Conservation (phyloP, 164 flowering plant species). For the Nymphaea colorata region DNA sequence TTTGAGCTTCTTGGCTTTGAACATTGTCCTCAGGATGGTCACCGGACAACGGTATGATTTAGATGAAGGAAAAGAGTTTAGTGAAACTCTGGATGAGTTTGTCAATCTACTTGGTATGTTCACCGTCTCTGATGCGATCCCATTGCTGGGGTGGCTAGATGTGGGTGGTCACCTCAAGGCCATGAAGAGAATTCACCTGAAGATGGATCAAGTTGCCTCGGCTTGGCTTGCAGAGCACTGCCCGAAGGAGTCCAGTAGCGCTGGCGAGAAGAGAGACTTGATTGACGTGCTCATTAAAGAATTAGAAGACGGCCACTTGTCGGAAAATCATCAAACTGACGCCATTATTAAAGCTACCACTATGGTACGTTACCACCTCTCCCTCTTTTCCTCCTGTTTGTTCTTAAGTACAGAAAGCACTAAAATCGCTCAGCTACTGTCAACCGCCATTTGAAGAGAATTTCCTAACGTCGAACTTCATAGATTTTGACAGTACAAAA, state of each 20-base stretch:
- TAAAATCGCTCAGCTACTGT: too few species aligned
- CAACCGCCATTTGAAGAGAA: too few species aligned
- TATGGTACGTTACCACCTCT: slow-evolving; percentile 5
- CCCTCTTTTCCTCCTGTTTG: too few species aligned
- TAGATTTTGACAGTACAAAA: too few species aligned
- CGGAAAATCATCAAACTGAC: slow-evolving; percentile 4
- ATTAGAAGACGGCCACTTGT: slow-evolving; percentile 1
- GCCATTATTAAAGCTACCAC: slow-evolving; percentile 9
- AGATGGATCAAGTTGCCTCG: slow-evolving; percentile 7
- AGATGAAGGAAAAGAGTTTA: neutral
- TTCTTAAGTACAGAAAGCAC: too few species aligned
- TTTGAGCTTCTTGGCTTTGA: slow-evolving; percentile 9
- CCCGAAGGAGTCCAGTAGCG: slow-evolving; percentile 4
- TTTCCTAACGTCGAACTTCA: too few species aligned
- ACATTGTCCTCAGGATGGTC: slow-evolving; percentile 8
- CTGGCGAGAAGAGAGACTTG: slow-evolving; percentile 9
- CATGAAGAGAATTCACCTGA: slow-evolving; percentile 10
- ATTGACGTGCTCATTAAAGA: slow-evolving; percentile 16
- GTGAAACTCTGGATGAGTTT: neutral
- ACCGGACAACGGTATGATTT: slow-evolving; percentile 14
- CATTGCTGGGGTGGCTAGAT: slow-evolving; percentile 6
- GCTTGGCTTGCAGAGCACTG: slow-evolving; percentile 9
- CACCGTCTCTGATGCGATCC: slow-evolving; percentile 14
- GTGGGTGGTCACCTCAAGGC: neutral
- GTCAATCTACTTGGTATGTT: slow-evolving; percentile 3